These are phyloP conservation scores for Kazachstania bromeliacearum DNA, from an alignment of 805 yeast genomes.

Conservation along the genomic window DNA sequence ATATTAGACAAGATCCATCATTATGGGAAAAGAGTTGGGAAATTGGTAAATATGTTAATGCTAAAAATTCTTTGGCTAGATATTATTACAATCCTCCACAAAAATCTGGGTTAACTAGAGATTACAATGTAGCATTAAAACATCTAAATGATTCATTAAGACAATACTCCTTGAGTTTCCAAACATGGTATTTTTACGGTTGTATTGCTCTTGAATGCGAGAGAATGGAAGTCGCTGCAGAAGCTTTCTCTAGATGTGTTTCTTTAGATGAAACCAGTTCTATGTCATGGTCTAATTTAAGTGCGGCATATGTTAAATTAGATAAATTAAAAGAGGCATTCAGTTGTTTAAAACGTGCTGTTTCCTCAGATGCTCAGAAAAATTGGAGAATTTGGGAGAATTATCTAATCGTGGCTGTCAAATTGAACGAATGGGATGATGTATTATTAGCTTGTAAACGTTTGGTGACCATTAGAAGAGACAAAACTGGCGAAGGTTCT, in stretches of 20 bases:
- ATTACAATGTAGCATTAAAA: conserved; percentile 44
- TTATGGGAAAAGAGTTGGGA: conserved; percentile 87
- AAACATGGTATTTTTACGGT: conserved; percentile 89
- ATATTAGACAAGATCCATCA: conserved; percentile 63
- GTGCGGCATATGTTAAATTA: conserved; percentile 60
- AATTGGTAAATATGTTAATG: conserved; percentile 69
- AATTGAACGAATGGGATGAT: conserved; percentile 80
- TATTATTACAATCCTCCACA: conserved; percentile 61
- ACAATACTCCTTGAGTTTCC: conserved; percentile 63
- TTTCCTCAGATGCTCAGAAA: conserved; percentile 56
- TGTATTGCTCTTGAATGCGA: conserved; percentile 72
- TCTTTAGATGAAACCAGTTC: conserved; percentile 72
- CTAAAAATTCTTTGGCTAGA: conserved; percentile 74
- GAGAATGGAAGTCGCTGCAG: conserved; percentile 70
- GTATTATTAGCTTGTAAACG: conserved; percentile 67
- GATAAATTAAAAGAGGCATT: conserved; percentile 71
- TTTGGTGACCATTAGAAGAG: conserved; percentile 48
- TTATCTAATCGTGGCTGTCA: conserved; percentile 70
- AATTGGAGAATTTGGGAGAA: conserved; percentile 93
- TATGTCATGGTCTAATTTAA: conserved; percentile 85
- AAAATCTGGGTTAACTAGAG: conserved; percentile 40
- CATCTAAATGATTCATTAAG: conserved; percentile 69
- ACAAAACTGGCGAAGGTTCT: conserved; percentile 49
- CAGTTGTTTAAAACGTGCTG: conserved; percentile 74
- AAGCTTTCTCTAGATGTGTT: conserved; percentile 87